Conservation (phyloP, 2,329 filamentous ascomycete genomes). For the Penicillium sp. region DNA sequence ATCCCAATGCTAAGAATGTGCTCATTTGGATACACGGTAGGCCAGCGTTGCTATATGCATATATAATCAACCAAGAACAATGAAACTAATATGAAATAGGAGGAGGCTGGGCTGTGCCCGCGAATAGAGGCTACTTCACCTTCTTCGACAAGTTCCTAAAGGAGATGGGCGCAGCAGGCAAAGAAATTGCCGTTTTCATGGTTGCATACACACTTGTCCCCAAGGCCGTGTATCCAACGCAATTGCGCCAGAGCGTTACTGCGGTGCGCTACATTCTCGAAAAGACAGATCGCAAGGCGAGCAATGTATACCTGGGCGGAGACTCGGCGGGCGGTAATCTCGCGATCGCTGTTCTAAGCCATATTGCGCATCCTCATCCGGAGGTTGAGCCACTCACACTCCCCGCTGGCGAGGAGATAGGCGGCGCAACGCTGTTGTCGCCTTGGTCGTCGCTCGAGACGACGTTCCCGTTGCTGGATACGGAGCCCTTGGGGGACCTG, state of each 20-base stretch:
- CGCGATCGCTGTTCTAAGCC: slow-evolving; percentile 35
- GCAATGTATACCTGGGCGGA: slow-evolving; percentile 38
- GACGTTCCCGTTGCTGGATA: slow-evolving; percentile 39
- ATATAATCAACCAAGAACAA: not conserved
- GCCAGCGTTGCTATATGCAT: not conserved
- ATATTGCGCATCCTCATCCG: slow-evolving; percentile 53
- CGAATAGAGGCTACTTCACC: slow-evolving; percentile 44
- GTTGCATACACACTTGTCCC: slow-evolving; percentile 58
- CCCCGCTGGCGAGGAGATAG: slow-evolving; percentile 40
- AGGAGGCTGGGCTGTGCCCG: slow-evolving; percentile 54
- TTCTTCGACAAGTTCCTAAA: slow-evolving; percentile 46
- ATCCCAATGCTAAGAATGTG: slow-evolving; percentile 33
- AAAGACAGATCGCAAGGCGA: slow-evolving; percentile 28
- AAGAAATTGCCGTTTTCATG: slow-evolving; percentile 49
- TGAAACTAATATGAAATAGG: not conserved
- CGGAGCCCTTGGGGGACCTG: slow-evolving; percentile 50
- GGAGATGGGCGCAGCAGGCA: slow-evolving; percentile 38
- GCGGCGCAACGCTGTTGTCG: slow-evolving; percentile 51
- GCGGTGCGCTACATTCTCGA: slow-evolving; percentile 37
- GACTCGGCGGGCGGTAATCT: slow-evolving; percentile 45
- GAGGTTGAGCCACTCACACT: slow-evolving; percentile 40
- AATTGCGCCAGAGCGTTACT: slow-evolving; percentile 40
- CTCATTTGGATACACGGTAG: slow-evolving; percentile 38
- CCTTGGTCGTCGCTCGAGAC: slow-evolving; percentile 57
- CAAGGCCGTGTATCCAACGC: slow-evolving; percentile 40